These are phyloP conservation scores for Epichloe hybrida DNA, from an alignment of 2,329 filamentous ascomycete genomes.

Conservation along the genomic window DNA sequence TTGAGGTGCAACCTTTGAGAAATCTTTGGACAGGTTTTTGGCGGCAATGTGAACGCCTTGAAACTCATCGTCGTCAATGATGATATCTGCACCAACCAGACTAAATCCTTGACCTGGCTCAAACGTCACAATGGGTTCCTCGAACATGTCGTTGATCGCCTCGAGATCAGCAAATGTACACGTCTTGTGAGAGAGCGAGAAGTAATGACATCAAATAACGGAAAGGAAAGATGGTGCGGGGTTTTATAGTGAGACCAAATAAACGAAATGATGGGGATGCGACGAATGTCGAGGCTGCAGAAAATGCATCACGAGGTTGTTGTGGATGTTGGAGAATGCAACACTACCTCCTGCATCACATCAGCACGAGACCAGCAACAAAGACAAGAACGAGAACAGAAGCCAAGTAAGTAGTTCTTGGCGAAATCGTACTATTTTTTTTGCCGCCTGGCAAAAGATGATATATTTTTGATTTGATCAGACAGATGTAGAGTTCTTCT, in stretches of 20 bases:
- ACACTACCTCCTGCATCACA: background rate
- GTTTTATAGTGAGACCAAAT: background rate
- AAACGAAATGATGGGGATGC: background rate
- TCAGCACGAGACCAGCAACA: slow-evolving; percentile 1
- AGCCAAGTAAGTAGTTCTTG: background rate
- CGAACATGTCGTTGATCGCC: slow-evolving; percentile 11
- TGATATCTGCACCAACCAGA: slow-evolving; percentile 17
- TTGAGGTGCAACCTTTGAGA: slow-evolving; percentile 12
- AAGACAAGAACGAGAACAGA: background rate
- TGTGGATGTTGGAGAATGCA: background rate
- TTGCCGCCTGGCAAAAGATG: background rate
- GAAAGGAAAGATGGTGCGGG: background rate
- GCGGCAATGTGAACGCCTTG: slow-evolving; percentile 21
- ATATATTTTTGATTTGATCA: background rate
- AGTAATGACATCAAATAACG: background rate
- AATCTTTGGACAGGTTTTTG: slow-evolving; percentile 17
- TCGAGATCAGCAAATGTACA: background rate
- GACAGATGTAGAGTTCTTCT: background rate
- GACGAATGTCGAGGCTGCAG: background rate
- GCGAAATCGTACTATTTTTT: background rate
- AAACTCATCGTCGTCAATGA: slow-evolving; percentile 18
- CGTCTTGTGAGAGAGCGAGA: background rate
- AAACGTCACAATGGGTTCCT: slow-evolving; percentile 14
- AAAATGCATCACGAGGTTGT: slow-evolving; percentile 1
- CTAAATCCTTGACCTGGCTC: slow-evolving; percentile 12